A percentile compares a stretch with the other conserved stretches of the same genome.
Evolutionary conservation across 805 yeast species (phyloP).

Genomic region (Zygoascus bituminiphila): DNA sequence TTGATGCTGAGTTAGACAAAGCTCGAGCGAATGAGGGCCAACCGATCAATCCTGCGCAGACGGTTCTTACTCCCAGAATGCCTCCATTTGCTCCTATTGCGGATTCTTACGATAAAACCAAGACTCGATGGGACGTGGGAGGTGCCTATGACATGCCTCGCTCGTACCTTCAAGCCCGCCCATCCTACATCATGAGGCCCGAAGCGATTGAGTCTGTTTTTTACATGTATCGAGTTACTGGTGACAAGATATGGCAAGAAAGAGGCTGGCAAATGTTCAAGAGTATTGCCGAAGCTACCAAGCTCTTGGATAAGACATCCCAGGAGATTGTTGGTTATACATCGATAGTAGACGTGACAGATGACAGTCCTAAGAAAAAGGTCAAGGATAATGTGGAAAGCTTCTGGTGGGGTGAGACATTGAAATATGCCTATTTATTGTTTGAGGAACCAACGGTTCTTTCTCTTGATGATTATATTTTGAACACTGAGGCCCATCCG

Average conservation of each 20-base stretch:
- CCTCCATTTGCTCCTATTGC: constrained; percentile 1
- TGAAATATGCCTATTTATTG: constrained; percentile 72
- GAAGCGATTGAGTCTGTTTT: constrained; percentile 55
- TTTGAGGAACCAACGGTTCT: constrained; percentile 41
- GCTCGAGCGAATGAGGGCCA: background rate
- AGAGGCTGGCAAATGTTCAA: constrained; percentile 45
- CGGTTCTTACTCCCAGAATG: constrained; percentile 1
- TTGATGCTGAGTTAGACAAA: constrained; percentile 1
- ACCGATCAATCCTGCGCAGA: background rate
- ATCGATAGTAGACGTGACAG: constrained; percentile 35
- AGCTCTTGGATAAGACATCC: constrained; percentile 17
- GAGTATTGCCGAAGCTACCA: constrained; percentile 24
- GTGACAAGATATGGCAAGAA: constrained; percentile 48
- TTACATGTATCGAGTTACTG: constrained; percentile 51
- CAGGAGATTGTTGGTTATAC: constrained; percentile 32
- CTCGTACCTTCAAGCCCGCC: constrained; percentile 20
- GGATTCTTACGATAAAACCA: constrained; percentile 12
- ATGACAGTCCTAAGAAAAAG: constrained; percentile 41
- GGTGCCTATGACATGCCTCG: constrained; percentile 22
- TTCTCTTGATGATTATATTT: constrained; percentile 46
- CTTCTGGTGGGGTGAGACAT: constrained; percentile 90
- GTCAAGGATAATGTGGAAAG: constrained; percentile 49
- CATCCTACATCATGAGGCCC: constrained; percentile 44
- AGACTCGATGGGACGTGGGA: constrained; percentile 17
- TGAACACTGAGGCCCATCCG: constrained; percentile 60